phyloP scores from a whole-genome alignment of 2,329 filamentous ascomycete species.

The Cytospora mali region DNA sequence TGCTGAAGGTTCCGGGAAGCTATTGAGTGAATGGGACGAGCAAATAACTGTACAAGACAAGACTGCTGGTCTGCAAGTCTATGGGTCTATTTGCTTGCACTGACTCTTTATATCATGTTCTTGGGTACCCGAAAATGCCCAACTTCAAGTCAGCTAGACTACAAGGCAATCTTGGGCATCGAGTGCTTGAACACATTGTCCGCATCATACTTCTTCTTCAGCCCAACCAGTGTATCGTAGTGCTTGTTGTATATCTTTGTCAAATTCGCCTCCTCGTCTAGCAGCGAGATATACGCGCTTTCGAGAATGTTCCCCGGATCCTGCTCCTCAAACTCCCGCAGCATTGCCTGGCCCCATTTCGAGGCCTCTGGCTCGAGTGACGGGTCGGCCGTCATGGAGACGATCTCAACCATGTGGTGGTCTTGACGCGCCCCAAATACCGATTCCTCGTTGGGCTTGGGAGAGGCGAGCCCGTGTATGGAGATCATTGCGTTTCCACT shows the following conservation, averaged over 20 bases:
- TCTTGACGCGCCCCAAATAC: constrained; percentile 14
- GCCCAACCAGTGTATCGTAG: constrained; percentile 24
- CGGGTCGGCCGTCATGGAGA: constrained; percentile 21
- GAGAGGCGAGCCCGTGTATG: constrained; percentile 8
- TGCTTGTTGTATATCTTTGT: constrained; percentile 37
- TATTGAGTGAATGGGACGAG: too few species aligned
- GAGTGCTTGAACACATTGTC: constrained; percentile 39
- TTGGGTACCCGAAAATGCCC: too few species aligned
- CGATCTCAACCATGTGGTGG: constrained; percentile 16
- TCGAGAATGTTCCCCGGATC: constrained; percentile 33
- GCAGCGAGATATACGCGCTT: constrained; percentile 39
- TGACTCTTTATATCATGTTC: background rate
- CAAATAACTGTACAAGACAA: background rate
- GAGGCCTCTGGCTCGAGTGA: background rate
- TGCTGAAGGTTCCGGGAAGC: too few species aligned
- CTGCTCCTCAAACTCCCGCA: constrained; percentile 31
- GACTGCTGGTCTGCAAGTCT: too few species aligned
- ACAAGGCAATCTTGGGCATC: constrained; percentile 1
- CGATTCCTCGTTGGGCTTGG: constrained; percentile 3
- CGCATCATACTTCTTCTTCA: constrained; percentile 42
- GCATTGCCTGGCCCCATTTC: constrained; percentile 28
- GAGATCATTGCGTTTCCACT: constrained; percentile 16
- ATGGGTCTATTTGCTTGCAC: too few species aligned
- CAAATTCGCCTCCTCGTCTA: constrained; percentile 32
- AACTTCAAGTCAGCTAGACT: background rate